Conservation (phyloP, 768 basidiomycete genomes). For the Boletus tomentosulus region DNA sequence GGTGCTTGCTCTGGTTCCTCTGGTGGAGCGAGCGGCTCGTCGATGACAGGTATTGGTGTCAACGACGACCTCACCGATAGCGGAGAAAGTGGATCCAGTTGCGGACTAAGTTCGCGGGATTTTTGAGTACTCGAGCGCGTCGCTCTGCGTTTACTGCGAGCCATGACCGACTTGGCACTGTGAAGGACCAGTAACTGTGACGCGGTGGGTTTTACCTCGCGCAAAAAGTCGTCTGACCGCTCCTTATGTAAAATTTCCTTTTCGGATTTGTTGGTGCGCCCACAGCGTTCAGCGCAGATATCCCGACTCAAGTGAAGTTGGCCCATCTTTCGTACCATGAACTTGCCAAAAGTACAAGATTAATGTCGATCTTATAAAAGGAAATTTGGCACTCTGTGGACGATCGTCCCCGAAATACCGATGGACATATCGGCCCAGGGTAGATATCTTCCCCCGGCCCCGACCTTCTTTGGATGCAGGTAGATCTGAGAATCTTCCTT, state of each 20-base stretch:
- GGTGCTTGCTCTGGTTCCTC: constrained; percentile 9
- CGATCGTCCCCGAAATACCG: no score
- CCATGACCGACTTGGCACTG: constrained; percentile 31
- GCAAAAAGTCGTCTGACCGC: constrained; percentile 8
- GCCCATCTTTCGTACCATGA: background rate
- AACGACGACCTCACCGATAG: constrained; percentile 28
- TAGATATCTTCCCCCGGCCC: no score
- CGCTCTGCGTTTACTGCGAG: constrained; percentile 42
- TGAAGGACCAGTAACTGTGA: constrained; percentile 5
- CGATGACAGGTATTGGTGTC: constrained; percentile 24
- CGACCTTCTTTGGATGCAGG: background rate
- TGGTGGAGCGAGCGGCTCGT: constrained; percentile 13
- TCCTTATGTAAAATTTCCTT: constrained; percentile 28
- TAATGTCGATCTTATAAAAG: background rate
- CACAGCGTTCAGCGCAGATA: background rate
- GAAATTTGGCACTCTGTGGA: background rate
- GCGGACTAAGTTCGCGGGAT: constrained; percentile 32
- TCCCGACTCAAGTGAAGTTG: no score
- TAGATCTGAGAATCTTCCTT: background rate
- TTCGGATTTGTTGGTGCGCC: background rate
- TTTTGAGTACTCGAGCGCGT: constrained; percentile 37
- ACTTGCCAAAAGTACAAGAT: background rate
- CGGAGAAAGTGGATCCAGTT: constrained; percentile 30
- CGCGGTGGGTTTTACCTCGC: constrained; percentile 3
- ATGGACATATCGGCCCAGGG: background rate